phyloP scores from a whole-genome alignment of 2,329 filamentous ascomycete genomes.

The Furcasterigmium sp. region DNA sequence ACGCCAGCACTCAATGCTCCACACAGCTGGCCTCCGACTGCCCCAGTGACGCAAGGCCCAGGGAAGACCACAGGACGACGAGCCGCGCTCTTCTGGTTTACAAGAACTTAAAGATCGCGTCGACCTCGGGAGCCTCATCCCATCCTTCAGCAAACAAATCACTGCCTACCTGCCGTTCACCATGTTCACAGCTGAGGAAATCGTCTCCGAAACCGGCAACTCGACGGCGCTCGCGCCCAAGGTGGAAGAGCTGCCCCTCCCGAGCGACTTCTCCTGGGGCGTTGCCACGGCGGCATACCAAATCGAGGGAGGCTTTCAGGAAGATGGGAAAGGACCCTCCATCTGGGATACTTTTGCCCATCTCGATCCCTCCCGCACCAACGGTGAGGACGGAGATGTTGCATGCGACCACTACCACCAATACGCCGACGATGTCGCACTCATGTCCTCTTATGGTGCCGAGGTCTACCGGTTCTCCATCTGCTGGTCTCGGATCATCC shows the following conservation, averaged over 20 bases:
- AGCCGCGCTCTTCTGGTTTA: too few relatives aligned
- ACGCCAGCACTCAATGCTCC: too few relatives aligned
- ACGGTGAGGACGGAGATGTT: slow-evolving; percentile 39
- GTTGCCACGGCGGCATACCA: slow-evolving; percentile 38
- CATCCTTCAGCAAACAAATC: too few relatives aligned
- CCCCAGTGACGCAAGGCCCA: too few relatives aligned
- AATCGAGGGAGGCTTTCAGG: slow-evolving; percentile 35
- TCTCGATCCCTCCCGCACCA: slow-evolving; percentile 31
- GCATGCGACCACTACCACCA: slow-evolving; percentile 37
- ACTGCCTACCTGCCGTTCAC: too few relatives aligned
- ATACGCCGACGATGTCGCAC: slow-evolving; percentile 48
- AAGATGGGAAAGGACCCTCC: slow-evolving; percentile 34
- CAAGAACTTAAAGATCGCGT: too few relatives aligned
- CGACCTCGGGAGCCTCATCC: too few relatives aligned
- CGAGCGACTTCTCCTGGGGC: slow-evolving; percentile 31
- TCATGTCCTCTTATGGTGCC: slow-evolving; percentile 52
- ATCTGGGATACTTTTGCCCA: slow-evolving; percentile 38
- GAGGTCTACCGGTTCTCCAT: slow-evolving; percentile 61
- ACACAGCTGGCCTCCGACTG: too few relatives aligned
- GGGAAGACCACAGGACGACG: too few relatives aligned
- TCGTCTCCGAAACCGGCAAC: too few relatives aligned
- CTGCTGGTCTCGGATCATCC: slow-evolving; percentile 62
- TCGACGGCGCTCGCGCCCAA: too few relatives aligned
- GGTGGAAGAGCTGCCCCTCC: slow-evolving; percentile 18
- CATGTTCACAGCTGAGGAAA: too few relatives aligned